phyloP scores from a whole-genome alignment of 2,329 filamentous ascomycete species.

The Aspergillus fijiensis region DNA sequence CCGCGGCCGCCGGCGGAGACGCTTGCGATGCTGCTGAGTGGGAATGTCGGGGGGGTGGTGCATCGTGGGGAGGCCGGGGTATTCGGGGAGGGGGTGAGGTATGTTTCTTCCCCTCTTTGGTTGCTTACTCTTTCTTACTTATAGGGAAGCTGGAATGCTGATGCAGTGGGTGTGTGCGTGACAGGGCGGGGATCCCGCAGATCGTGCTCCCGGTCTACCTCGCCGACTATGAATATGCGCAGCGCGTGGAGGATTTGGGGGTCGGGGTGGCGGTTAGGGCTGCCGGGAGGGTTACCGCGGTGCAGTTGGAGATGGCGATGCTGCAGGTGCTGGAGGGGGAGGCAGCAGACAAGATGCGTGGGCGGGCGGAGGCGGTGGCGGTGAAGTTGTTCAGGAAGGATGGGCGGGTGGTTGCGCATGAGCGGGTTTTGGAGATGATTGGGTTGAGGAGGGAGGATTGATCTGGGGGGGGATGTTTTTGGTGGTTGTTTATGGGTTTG shows the following conservation, averaged over 20 bases:
- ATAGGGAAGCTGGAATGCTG: too few species aligned
- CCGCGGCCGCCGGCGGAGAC: constrained; percentile 46
- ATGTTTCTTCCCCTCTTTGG: constrained; percentile 18
- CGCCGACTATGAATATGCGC: constrained; percentile 49
- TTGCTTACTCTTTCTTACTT: not conserved
- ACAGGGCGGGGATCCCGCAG: constrained; percentile 47
- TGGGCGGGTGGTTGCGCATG: constrained; percentile 23
- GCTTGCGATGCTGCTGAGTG: constrained; percentile 32
- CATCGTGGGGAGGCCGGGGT: constrained; percentile 53
- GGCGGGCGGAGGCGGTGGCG: constrained; percentile 13
- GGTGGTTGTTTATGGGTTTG: too few species aligned
- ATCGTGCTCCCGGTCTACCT: constrained; percentile 50
- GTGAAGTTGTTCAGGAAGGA: constrained; percentile 12
- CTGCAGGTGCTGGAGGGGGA: constrained; percentile 15
- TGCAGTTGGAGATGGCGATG: constrained; percentile 30
- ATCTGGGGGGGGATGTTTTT: too few species aligned
- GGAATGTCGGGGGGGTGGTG: constrained; percentile 42
- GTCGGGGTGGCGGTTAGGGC: constrained; percentile 44
- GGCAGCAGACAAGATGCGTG: constrained; percentile 3
- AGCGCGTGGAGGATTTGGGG: constrained; percentile 43
- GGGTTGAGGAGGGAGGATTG: too few species aligned
- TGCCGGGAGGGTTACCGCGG: constrained; percentile 24
- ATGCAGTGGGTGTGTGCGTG: not conserved
- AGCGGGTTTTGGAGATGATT: constrained; percentile 17
- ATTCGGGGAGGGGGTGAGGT: constrained; percentile 49